Conservation (phyloP, 1,139 yeast species). For the Yamadazyma songkhlaensis region DNA sequence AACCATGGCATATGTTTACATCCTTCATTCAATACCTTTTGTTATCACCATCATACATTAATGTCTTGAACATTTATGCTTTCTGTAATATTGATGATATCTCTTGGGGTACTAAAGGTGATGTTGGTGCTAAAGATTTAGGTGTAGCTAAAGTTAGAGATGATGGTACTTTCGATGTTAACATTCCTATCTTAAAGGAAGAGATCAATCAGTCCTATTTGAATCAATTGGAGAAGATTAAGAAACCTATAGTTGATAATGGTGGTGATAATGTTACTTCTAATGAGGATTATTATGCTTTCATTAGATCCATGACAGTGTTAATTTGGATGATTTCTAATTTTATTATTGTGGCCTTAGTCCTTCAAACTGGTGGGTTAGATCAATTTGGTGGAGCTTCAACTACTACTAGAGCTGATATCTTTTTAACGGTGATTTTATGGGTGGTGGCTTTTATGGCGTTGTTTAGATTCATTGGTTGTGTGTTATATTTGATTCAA, state of each 20-base stretch:
- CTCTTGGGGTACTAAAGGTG: slow-evolving; percentile 54
- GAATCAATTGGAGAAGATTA: slow-evolving; percentile 62
- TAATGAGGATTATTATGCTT: slow-evolving; percentile 73
- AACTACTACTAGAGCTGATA: slow-evolving; percentile 27
- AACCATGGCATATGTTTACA: slow-evolving; percentile 54
- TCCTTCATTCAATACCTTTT: slow-evolving; percentile 45
- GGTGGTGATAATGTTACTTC: slow-evolving; percentile 34
- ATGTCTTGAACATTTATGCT: slow-evolving; percentile 48
- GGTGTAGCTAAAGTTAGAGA: slow-evolving; percentile 63
- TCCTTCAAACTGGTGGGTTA: slow-evolving; percentile 67
- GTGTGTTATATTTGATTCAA: slow-evolving; percentile 53
- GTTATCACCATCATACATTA: slow-evolving; percentile 46
- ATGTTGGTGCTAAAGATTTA: slow-evolving; percentile 42
- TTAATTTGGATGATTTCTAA: slow-evolving; percentile 78
- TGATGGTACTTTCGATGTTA: slow-evolving; percentile 64
- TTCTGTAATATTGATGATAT: slow-evolving; percentile 51
- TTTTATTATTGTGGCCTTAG: slow-evolving; percentile 67
- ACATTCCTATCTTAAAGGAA: slow-evolving; percentile 61
- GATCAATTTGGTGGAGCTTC: slow-evolving; percentile 29
- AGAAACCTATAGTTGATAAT: slow-evolving; percentile 31
- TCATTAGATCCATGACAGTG: slow-evolving; percentile 76
- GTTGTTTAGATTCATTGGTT: slow-evolving; percentile 67
- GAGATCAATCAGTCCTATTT: slow-evolving; percentile 62
- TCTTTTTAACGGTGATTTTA: slow-evolving; percentile 68
- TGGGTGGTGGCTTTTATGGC: slow-evolving; percentile 87